Evolutionary conservation across 163 green algal species (phyloP).

Genomic region (Scenedesmus sp.): DNA sequence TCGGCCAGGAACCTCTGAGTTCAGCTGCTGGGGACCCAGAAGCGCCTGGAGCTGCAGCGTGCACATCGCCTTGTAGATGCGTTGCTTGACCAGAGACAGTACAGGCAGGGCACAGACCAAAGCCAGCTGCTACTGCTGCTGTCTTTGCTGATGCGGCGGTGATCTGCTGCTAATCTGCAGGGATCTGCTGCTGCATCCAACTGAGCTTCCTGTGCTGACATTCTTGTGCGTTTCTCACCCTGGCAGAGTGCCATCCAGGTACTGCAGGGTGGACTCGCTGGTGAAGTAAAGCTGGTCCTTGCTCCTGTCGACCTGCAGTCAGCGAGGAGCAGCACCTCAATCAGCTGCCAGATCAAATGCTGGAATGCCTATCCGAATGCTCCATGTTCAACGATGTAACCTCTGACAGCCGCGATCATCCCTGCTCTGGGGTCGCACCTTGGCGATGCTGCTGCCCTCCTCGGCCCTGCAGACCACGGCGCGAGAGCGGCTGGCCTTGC

Average conservation of each 20-base stretch:
- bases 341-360: neutral
- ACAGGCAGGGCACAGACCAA: neutral
- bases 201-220: neutral
- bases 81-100: neutral
- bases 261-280: conserved; percentile 79
- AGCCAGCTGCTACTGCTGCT: neutral
- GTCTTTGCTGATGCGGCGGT: neutral
- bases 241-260: conserved; percentile 90
- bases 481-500: conserved; percentile 56
- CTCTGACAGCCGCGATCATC: neutral
- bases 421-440: conserved; percentile 36
- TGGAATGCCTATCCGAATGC: neutral
- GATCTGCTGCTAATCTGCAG: neutral
- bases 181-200: conserved; percentile 3
- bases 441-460: conserved; percentile 55
- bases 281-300: conserved; percentile 81
- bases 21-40: too few species aligned
- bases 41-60: neutral
- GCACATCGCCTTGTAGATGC: neutral
- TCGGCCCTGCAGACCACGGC: conserved; percentile 55
- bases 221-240: conserved; percentile 53
- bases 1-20: too few species aligned
- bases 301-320: conserved; percentile 69
- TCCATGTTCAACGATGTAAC: too few species aligned
- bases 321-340: neutral